Conservation (phyloP, 1,284 basidiomycete species). For the Sparassis latifolia region DNA sequence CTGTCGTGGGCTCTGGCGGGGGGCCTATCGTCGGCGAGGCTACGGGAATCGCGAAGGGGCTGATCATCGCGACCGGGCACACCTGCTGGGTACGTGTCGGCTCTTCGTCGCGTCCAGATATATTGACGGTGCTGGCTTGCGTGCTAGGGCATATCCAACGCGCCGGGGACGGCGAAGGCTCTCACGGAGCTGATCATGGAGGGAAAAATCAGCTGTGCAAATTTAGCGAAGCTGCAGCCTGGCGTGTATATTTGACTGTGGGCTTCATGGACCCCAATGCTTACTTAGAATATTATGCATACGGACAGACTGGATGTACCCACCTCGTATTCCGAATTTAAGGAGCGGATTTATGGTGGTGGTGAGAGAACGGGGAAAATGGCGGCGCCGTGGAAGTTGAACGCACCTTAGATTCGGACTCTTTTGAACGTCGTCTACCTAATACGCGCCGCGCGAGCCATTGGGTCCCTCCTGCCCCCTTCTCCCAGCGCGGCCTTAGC, state of each 20-base stretch:
- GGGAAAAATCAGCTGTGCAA: conserved; percentile 44
- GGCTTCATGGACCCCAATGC: too few relatives aligned
- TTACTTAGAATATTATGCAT: too few relatives aligned
- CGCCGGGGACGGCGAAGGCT: conserved; percentile 58
- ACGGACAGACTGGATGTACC: too few relatives aligned
- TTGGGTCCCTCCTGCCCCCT: too few relatives aligned
- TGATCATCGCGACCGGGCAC: conserved; percentile 62
- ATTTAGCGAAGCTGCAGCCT: conserved; percentile 36
- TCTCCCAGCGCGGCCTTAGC: too few relatives aligned
- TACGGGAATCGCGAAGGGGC: conserved; percentile 37
- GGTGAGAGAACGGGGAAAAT: too few relatives aligned
- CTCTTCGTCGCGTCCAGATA: neutral
- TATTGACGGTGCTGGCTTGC: conserved; percentile 1
- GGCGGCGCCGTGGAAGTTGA: too few relatives aligned
- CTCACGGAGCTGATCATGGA: conserved; percentile 54
- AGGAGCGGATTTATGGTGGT: too few relatives aligned
- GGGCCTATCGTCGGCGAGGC: conserved; percentile 62
- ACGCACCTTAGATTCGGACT: too few relatives aligned
- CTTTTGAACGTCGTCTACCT: too few relatives aligned
- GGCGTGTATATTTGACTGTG: conserved; percentile 12
- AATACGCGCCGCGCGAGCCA: too few relatives aligned
- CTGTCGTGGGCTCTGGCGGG: conserved; percentile 39
- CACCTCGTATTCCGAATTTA: too few relatives aligned
- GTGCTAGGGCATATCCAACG: conserved; percentile 63
- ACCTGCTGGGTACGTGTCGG: conserved; percentile 38